Percentiles rank a stretch among this genome's conserved stretches.
phyloP scores from a whole-genome alignment of 2,329 filamentous ascomycete species.

The Colletotrichum cereale region DNA sequence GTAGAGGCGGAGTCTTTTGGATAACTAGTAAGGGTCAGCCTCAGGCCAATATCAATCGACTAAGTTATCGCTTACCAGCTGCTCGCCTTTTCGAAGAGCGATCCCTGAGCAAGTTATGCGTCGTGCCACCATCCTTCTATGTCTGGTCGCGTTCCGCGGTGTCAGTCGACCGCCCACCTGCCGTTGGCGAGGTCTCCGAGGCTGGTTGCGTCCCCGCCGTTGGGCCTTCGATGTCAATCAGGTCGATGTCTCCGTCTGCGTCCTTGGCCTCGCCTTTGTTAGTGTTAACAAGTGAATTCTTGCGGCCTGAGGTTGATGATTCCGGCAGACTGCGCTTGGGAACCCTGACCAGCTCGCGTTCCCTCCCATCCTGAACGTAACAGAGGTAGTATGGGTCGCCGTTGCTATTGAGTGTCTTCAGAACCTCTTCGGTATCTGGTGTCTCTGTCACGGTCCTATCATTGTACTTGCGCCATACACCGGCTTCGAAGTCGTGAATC shows the following conservation, averaged over 20 bases:
- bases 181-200: neutral
- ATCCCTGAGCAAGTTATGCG: neutral
- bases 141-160: constrained; percentile 3
- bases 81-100: neutral
- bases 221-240: neutral
- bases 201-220: neutral
- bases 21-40: neutral
- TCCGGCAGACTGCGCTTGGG: constrained; percentile 45
- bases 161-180: too few relatives aligned
- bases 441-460: constrained; percentile 82
- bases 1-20: neutral
- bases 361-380: constrained; percentile 79
- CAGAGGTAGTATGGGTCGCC: constrained; percentile 88
- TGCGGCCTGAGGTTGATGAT: neutral
- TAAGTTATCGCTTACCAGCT: neutral
- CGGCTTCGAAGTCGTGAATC: constrained; percentile 85
- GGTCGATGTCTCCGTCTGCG: constrained; percentile 28
- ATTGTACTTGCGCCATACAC: constrained; percentile 94
- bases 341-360: constrained; percentile 64
- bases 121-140: constrained; percentile 4
- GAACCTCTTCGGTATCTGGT: constrained; percentile 75
- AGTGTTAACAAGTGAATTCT: neutral
- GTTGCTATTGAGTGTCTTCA: constrained; percentile 73
- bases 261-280: neutral
- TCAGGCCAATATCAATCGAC: too few relatives aligned